Percentiles rank a stretch among this genome's conserved stretches.
phyloP scores from a whole-genome alignment of 495 filamentous ascomycete genomes.

The Ramalina peruviana region DNA sequence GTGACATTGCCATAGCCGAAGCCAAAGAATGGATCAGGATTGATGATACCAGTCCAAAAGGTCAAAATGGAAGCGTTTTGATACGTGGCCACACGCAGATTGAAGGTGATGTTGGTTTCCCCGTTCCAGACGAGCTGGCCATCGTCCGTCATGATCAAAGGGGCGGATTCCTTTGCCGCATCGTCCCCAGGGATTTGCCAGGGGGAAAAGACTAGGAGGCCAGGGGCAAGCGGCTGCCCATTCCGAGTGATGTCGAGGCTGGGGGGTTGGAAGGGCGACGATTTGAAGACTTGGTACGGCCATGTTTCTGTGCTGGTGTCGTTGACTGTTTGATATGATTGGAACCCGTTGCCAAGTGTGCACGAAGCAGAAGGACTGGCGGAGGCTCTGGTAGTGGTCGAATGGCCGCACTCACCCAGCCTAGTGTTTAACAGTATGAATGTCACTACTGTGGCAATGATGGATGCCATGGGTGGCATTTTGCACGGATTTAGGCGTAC shows the following conservation, averaged over 20 bases:
- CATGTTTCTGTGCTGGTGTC: constrained; percentile 6
- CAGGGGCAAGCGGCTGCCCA: constrained; percentile 12
- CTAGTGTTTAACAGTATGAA: too few species aligned
- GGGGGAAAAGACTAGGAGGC: constrained; percentile 14
- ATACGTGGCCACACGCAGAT: constrained; percentile 2
- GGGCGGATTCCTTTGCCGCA: constrained; percentile 5
- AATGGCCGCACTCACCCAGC: too few species aligned
- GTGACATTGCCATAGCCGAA: constrained; percentile 24
- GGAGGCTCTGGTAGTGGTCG: too few species aligned
- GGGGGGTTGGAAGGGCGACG: constrained; percentile 14
- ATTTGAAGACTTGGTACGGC: constrained; percentile 17
- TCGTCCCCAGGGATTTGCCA: not conserved
- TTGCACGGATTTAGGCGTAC: too few species aligned
- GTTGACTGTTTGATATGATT: constrained; percentile 1
- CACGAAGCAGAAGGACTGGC: not conserved
- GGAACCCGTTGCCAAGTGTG: not conserved
- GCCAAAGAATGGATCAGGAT: not conserved
- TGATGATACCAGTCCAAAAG: constrained; percentile 5
- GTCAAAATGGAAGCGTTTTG: constrained; percentile 2
- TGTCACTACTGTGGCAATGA: too few species aligned
- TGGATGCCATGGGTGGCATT: too few species aligned
- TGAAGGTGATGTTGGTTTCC: constrained; percentile 4
- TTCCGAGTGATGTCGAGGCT: constrained; percentile 11
- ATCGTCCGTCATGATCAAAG: constrained; percentile 16
- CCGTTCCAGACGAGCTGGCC: constrained; percentile 17